These are phyloP conservation scores for Antrodiella citrinella DNA, from an alignment of 768 basidiomycete species.

Conservation along the genomic window DNA sequence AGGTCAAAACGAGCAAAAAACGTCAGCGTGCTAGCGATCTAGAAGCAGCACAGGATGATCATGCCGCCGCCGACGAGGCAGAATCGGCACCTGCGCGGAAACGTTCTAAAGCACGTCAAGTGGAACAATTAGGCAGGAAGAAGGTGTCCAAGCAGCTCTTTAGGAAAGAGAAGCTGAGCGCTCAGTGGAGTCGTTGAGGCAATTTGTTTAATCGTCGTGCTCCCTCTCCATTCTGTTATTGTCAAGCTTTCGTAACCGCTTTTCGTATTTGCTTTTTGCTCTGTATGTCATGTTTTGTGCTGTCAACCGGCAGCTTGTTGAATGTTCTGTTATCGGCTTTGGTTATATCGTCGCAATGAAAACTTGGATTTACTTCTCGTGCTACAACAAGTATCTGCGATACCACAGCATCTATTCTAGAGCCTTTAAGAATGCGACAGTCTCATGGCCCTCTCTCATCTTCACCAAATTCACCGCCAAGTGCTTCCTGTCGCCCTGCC, in stretches of 20 bases:
- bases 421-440: conserved; percentile 33
- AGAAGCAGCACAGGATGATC: background rate
- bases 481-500: conserved; percentile 13
- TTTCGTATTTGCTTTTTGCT: background rate
- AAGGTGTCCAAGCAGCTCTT: background rate
- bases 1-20: background rate
- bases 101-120: too few relatives aligned
- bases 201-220: background rate
- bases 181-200: background rate
- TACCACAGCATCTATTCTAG: conserved; percentile 1
- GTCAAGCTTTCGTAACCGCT: background rate
- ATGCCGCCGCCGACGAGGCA: conserved; percentile 24
- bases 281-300: too few relatives aligned
- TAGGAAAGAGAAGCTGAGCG: background rate
- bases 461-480: conserved; percentile 37
- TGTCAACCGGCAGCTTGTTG: background rate
- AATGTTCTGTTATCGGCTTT: background rate
- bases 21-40: background rate
- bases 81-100: background rate
- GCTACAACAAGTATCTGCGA: background rate
- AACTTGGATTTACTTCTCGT: background rate
- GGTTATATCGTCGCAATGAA: background rate
- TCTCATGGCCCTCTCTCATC: conserved; percentile 47
- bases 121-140: background rate
- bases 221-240: background rate